Conservation (phyloP, 345 rosid genomes). For the Lumnitzera littorea region DNA sequence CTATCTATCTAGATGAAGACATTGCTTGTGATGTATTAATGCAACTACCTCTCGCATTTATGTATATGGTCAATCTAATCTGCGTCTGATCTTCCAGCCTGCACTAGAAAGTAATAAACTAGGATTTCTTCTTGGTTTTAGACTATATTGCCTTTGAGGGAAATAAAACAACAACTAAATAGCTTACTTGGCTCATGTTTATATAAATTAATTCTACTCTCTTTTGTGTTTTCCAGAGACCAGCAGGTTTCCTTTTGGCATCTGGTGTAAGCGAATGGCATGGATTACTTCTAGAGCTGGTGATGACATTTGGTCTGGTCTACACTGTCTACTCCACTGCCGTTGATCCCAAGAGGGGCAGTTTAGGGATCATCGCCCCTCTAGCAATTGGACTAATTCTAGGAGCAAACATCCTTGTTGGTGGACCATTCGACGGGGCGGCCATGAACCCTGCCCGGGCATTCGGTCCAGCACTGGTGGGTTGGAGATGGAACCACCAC, state of each 20-base stretch:
- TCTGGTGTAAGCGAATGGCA: slow-evolving; percentile 44
- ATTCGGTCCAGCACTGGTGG: slow-evolving; percentile 39
- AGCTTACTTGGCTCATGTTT: not conserved
- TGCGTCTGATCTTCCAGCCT: too few relatives aligned
- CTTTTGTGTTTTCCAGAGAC: slow-evolving; percentile 33
- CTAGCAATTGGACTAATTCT: slow-evolving; percentile 32
- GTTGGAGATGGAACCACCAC: slow-evolving; percentile 45
- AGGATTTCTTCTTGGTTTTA: too few relatives aligned
- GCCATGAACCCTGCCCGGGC: slow-evolving; percentile 45
- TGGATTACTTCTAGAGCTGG: slow-evolving; percentile 31
- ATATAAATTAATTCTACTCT: not conserved
- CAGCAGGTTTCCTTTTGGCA: slow-evolving; percentile 43
- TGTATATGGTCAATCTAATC: too few relatives aligned
- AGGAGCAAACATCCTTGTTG: slow-evolving; percentile 36
- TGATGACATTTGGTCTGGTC: slow-evolving; percentile 36
- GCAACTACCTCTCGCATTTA: too few relatives aligned
- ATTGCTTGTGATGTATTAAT: too few relatives aligned
- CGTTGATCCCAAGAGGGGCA: slow-evolving; percentile 40
- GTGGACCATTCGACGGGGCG: slow-evolving; percentile 46
- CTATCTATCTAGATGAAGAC: too few relatives aligned
- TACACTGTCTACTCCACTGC: slow-evolving; percentile 36
- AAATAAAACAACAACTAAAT: not conserved
- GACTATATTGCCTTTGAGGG: too few relatives aligned
- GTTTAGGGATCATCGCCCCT: slow-evolving; percentile 37
- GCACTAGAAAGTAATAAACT: too few relatives aligned